Evolutionary conservation across 1,139 yeast genomes (phyloP), one percentile per base, ranked within the genome.

Genomic region (Suhomyces guaymorum): DNA sequence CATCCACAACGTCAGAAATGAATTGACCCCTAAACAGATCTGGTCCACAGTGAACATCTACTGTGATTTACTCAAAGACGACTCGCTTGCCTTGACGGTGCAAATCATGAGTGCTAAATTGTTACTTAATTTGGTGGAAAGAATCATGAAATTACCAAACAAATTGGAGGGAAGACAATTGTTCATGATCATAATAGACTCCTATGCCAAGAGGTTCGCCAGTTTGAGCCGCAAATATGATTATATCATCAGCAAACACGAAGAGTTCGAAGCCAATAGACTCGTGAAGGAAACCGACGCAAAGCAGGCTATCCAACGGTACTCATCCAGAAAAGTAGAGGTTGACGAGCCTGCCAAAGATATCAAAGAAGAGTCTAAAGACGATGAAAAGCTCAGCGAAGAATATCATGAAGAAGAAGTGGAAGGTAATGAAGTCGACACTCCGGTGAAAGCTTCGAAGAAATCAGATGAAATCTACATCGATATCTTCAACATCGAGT

Each of bases 31-130:
- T 1, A 79, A 78, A 24, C 97, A 89, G 54, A 85, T 92, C 8
- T 83, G 95, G 82, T 82, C 85, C 39, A 87, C 96, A 0, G 95
- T 94, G 4, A 75, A 73, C 30, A 85, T 88, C 37, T 94, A 88
- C 55, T 85, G 96, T 52, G 78, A 75, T 25, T 80, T 88, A 48
- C 68, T 94, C 45, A 85, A 84, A 48, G 97, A 92, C 54, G 82
- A 80, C 47, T 70, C 94, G 0, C 65, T 94, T 46, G 95, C 96
- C 1, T 73, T 89, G 39, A 87, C 96, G 6, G 96, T 90, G 26
- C 98, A 94, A 58, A 87, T 92, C 14, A 89, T 92, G 97, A 87
- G 97, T 63, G 97, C 97, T 4, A 92, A 90, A 59, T 68, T 94
- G 23, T 63, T 94, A 23, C 64, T 92, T 44, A 94, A 92, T 56